These are phyloP conservation scores for Clonostachys solani DNA, from an alignment of 2,329 filamentous ascomycete species.

Conservation along the genomic window DNA sequence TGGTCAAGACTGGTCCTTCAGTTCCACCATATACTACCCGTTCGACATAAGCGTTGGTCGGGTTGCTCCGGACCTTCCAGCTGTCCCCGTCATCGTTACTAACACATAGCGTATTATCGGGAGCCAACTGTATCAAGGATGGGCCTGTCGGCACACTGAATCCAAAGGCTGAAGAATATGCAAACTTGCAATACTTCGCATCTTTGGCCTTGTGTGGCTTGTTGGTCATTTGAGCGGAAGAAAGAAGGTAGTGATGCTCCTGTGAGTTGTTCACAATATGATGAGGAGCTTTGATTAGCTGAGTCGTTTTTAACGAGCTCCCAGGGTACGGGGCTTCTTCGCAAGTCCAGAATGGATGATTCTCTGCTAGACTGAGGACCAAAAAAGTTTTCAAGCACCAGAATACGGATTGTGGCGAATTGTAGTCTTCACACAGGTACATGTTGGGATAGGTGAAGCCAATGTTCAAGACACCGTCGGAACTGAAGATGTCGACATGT, in stretches of 20 bases:
- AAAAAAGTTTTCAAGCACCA: constrained; percentile 49
- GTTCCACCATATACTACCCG: background rate
- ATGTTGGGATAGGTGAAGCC: constrained; percentile 39
- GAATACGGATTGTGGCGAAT: constrained; percentile 51
- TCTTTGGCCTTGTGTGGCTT: constrained; percentile 31
- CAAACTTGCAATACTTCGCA: constrained; percentile 42
- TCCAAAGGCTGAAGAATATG: constrained; percentile 40
- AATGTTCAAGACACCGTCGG: constrained; percentile 44
- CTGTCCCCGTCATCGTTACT: constrained; percentile 8
- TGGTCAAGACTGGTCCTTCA: constrained; percentile 2
- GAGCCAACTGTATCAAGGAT: constrained; percentile 28
- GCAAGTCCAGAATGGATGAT: constrained; percentile 38
- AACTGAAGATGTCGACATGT: constrained; percentile 34
- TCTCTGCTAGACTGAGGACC: constrained; percentile 24
- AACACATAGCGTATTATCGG: constrained; percentile 13
- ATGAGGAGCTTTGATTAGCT: background rate
- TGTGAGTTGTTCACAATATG: constrained; percentile 1
- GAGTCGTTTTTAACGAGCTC: background rate
- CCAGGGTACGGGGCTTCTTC: constrained; percentile 24
- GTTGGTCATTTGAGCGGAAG: constrained; percentile 29
- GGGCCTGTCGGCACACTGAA: constrained; percentile 36
- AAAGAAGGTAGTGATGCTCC: constrained; percentile 35
- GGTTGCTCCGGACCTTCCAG: constrained; percentile 5
- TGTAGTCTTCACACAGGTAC: constrained; percentile 52
- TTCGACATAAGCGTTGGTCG: constrained; percentile 2